phyloP scores from a whole-genome alignment of 2,329 filamentous ascomycete species.

The Fusarium nelsonii region DNA sequence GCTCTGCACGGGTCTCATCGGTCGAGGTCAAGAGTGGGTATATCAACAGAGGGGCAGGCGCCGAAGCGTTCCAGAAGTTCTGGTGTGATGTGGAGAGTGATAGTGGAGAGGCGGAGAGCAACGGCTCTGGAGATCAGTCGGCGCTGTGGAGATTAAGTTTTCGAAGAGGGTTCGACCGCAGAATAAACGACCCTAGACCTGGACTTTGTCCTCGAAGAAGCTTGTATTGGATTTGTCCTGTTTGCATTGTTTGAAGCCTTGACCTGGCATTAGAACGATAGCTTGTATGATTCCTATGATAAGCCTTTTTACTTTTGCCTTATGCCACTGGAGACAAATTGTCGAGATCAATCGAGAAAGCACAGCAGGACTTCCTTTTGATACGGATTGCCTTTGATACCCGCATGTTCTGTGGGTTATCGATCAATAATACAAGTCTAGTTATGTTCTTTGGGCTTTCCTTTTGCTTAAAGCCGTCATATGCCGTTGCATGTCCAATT shows the following conservation, averaged over 20 bases:
- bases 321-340: not conserved
- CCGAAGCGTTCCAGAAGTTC: slow-evolving; percentile 34
- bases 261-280: slow-evolving; percentile 10
- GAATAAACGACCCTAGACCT: slow-evolving; percentile 9
- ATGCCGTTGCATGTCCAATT: slow-evolving; percentile 25
- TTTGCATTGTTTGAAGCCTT: slow-evolving; percentile 6
- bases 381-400: not conserved
- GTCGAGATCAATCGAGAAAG: not conserved
- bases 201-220: not conserved
- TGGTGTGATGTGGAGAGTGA: slow-evolving; percentile 13
- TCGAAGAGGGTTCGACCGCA: slow-evolving; percentile 6
- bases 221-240: slow-evolving; percentile 3
- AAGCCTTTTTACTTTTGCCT: not conserved
- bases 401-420: not conserved
- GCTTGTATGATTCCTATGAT: slow-evolving; percentile 1
- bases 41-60: slow-evolving; percentile 1
- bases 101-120: slow-evolving; percentile 35
- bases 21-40: slow-evolving; percentile 34
- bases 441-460: not conserved
- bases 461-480: slow-evolving; percentile 25
- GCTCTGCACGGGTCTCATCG: slow-evolving; percentile 33
- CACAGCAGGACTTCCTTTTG: too few relatives aligned
- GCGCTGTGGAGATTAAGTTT: slow-evolving; percentile 21
- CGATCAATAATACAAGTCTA: not conserved
- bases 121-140: slow-evolving; percentile 33